Base-by-base conservation (phyloP, 371 early-diverging fungal genomes). In the Mortierella sp. region DNA sequence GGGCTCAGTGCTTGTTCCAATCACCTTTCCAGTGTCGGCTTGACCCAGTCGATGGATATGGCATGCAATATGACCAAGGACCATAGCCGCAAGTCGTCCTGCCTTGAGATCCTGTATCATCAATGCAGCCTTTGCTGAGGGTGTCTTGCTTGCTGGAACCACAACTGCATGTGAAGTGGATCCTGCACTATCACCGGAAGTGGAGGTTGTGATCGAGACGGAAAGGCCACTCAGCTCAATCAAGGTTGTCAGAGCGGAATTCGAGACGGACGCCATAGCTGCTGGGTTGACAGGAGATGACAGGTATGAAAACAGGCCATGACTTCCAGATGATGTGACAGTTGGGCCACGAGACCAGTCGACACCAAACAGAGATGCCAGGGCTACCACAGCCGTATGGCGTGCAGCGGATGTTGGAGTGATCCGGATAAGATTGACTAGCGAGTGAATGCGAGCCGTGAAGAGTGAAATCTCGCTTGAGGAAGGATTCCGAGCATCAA, bases 1-100 rank as follows among this genome's bases (percentile, higher is more conserved):
- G 8, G 88, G 86, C 40, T 88, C 88, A 2, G 78, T 80, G 34
- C 77, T 76, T n/a, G 77, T 69, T 2, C 77, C 77, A 31, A 69
- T 61, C 14, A 69, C 69, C 41, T 61, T 63, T 17, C 77, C 77
- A 1, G 43, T 47, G 25, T 76, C 77, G 4, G 54, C 51, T 27
- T 68, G 69, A 0, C 69, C 69, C 16, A 76, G 22, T 8, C 65
- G 64, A 21, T 69, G 55, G 27, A 76, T 39, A 16, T 44, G 70
- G 13, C 57, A 65, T 2, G 69, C 70, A 19, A 76, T 29, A 17
- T 69, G 77, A 9, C 77, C 77, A 21, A 76, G 65, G n/a, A 58
- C 55, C 41, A 76, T 10, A 1, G 65, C 61, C 4, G 77, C 65
- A 21, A 76, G 21, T 19, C 77, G 69, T 9, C 77, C 77, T 0